Base-by-base conservation (phyloP, 2,329 filamentous ascomycete species). In the Paecilomyces sp. region DNA sequence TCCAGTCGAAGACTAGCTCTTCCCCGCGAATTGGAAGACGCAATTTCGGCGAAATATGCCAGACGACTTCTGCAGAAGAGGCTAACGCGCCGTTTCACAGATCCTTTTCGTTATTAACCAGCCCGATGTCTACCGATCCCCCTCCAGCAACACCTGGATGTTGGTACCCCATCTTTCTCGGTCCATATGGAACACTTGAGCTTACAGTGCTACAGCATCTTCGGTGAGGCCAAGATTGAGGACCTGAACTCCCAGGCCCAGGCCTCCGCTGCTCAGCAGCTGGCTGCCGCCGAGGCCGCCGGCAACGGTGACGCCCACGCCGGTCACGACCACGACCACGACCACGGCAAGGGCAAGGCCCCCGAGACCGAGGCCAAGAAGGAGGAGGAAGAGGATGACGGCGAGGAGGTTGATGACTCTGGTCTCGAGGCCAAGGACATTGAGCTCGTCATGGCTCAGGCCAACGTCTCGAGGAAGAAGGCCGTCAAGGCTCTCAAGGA, bases 31-130 rank as follows among this genome's bases (percentile, higher is more conserved):
- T n/a, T 47, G 41, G n/a, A 47, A 47, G 41, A 18, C 15, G n/a
- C 41, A 33, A 55, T 63, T 28, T 50, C 22, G 22, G 54, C 60
- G 61, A 57, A 58, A 28, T 61, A 57, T 60, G 59, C 57, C n/a
- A 47, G 15, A 22, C 8, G 8, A 18, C 6, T 22, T 47, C 9
- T 47, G 41, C 41, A 28, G 33, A 36, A 58, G 6, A 51, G 41
- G 55, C 53, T 64, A 58, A 64, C 11, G 57, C 30, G 58, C 34
- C 31, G 30, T 31, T 59, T 36, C 62, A 67, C 71, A 97, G 92
- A 96, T 99, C 74, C 90, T 99, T 74, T 99, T 99, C 80, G 95
- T 99, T 75, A 97, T 99, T 84, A 97, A 96, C 88, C 90, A 92
- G 83, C 94, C 94, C 72, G 94, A 99, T 80, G 94, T 99, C 78